phyloP scores from a whole-genome alignment of 2,329 filamentous ascomycete genomes.

The Pestalotiopsis sp. region DNA sequence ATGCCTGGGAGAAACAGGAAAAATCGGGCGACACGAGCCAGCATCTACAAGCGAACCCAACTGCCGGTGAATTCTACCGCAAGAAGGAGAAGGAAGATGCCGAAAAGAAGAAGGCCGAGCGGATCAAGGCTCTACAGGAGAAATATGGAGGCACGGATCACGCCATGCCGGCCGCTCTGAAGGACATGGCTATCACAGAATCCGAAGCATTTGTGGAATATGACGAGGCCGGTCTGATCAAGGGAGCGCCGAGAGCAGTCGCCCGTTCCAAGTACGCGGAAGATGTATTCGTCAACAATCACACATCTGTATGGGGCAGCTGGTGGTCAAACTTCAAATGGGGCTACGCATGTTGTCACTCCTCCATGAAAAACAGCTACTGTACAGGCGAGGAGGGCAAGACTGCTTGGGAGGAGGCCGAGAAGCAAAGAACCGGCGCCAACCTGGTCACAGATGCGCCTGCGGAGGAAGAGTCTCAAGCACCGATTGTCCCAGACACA shows the following conservation, averaged over 20 bases:
- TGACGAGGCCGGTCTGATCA: slow-evolving; percentile 86
- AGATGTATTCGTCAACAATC: slow-evolving; percentile 87
- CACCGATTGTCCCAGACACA: slow-evolving; percentile 13
- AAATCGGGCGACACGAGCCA: slow-evolving; percentile 75
- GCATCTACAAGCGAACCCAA: slow-evolving; percentile 95
- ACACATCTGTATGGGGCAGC: slow-evolving; percentile 90
- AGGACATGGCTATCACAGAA: slow-evolving; percentile 71
- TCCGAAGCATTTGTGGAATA: slow-evolving; percentile 93
- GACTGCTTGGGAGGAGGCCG: slow-evolving; percentile 76
- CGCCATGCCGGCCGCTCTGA: slow-evolving; percentile 61
- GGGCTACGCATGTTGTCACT: slow-evolving; percentile 96
- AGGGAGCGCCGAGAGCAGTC: slow-evolving; percentile 76
- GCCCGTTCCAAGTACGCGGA: slow-evolving; percentile 92
- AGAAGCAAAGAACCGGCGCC: slow-evolving; percentile 57
- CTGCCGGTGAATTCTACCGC: slow-evolving; percentile 81
- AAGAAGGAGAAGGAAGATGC: slow-evolving; percentile 79
- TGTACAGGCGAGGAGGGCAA: slow-evolving; percentile 93
- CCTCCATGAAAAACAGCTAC: slow-evolving; percentile 92
- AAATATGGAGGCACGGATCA: slow-evolving; percentile 78
- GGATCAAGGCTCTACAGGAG: slow-evolving; percentile 72
- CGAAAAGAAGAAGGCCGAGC: slow-evolving; percentile 68
- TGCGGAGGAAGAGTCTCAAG: slow-evolving; percentile 24
- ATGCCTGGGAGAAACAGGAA: slow-evolving; percentile 96
- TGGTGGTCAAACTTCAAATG: slow-evolving; percentile 97
- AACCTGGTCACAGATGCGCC: slow-evolving; percentile 38